Evolutionary conservation across 2,329 filamentous ascomycete species (phyloP), one percentile per base, ranked within the genome.

Genomic region (Onygena corvina): DNA sequence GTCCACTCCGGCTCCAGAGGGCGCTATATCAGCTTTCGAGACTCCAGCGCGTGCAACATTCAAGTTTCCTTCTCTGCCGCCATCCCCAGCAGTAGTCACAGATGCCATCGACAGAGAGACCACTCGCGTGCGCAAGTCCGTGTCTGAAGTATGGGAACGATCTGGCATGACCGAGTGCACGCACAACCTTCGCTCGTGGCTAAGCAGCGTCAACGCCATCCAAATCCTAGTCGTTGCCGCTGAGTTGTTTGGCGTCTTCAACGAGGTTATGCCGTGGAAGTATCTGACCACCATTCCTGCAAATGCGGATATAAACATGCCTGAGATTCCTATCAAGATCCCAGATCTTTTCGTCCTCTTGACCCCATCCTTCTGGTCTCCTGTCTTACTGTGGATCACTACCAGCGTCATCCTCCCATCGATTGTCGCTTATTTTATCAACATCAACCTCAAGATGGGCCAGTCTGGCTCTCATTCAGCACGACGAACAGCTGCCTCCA

Each of bases 351-450:
- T 92, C 66, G 67, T 83, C 25, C 71, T 95, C 6, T 67, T 94
- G 31, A 85, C 83, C 1, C 70, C 76, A 33, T 76, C 76, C 21
- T 96, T 94, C 75, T 96, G 90, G 90, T 81, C 78, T 0, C 84
- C 89, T 0, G 79, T 84, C 49, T 73, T 81, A 5, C 74, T 88
- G 16, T 96, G 89, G 88, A 64, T 79, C 3, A 63, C 81, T 30
- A 92, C 87, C 7, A 84, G 79, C 61, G 65, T 86, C 49, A 60
- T 85, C 36, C 56, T 90, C 23, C 90, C 90, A 1, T 71, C 81
- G 46, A 54, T 84, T 27, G 73, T 80, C 35, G 86, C 85, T 21
- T 96, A 92, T 71, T 94, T 95, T 64, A 84, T 94, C 76, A 96
- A 96, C 67, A 67, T 95, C 60, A 86, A 81, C 33, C 68, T 77